Base-by-base conservation (phyloP, 306 rosid genomes). In the Quercus alba region DNA sequence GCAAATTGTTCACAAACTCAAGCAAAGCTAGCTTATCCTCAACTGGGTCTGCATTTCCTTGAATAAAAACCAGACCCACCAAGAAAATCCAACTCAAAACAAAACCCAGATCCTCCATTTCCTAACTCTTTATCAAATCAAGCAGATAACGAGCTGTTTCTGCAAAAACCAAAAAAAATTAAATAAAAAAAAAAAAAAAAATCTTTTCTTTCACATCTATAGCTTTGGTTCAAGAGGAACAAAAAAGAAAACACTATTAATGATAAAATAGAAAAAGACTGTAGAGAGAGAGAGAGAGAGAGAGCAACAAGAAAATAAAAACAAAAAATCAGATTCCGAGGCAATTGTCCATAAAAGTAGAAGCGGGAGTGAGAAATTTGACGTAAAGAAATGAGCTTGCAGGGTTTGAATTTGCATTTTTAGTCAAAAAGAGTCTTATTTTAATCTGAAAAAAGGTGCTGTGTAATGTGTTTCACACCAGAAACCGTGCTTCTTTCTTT, bases 11-110 rank as follows among this genome's bases (percentile, higher is more conserved):
- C 49, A 88, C 79, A 11, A 94, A 92, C 1, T 92, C 97, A 23
- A 92, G 91, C 82, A 94, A 62, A 67, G 92, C 97, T 79, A 38
- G 84, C 86, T 92, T 94, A 55, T 94, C 98, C 75, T 88, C 89
- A 86, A 88, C 71, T 23, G 87, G 85, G 78, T 92, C 97, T 5
- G 94, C 91, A 68, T 87, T 89, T 77, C 75, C 90, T 59, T 71
- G 85, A 41, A 67, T 81, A 30, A 70, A 58, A 55, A 78, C 30
- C 57, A 89, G 77, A 89, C 85, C 83, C 84, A 92, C 31, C 18
- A 90, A 51, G 56, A 38, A 74, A 79, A 90, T 49, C 38, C 75
- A 81, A 75, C 59, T 63, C 77, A 88, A 56, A 84, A 86, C 55
- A 82, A 85, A 56, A 77, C 80, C 51, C 49, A 78, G 41, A 44